Conservation (phyloP, 495 filamentous ascomycete genomes). For the Penicillium ucsense region DNA sequence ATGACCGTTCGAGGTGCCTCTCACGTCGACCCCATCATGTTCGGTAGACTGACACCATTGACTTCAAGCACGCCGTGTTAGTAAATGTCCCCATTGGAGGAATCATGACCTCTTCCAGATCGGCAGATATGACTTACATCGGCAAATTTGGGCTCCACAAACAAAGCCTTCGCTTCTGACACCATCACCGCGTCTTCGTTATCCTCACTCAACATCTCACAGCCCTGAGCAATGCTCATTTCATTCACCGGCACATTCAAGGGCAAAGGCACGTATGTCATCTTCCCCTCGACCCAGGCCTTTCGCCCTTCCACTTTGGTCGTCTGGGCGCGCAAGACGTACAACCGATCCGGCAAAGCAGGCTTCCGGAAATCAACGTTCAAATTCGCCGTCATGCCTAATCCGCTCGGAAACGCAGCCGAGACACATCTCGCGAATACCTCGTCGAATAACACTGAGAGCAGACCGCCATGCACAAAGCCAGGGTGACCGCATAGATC, state of each 20-base stretch:
- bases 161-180: slow-evolving; percentile 71
- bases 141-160: slow-evolving; percentile 78
- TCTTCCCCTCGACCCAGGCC: slow-evolving; percentile 31
- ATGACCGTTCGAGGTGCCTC: background rate
- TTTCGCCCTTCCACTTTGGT: slow-evolving; percentile 31
- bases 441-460: slow-evolving; percentile 33
- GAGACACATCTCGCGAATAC: slow-evolving; percentile 33
- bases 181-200: slow-evolving; percentile 51
- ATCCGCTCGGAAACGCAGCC: slow-evolving; percentile 26
- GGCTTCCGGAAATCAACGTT: slow-evolving; percentile 54
- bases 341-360: slow-evolving; percentile 51
- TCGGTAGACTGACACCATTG: slow-evolving; percentile 31
- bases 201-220: slow-evolving; percentile 19
- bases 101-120: background rate
- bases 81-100: background rate
- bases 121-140: slow-evolving; percentile 35
- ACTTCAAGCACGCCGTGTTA: slow-evolving; percentile 15
- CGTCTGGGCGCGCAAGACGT: slow-evolving; percentile 48
- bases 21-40: slow-evolving; percentile 5
- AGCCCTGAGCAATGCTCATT: slow-evolving; percentile 3
- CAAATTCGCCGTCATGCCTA: slow-evolving; percentile 55
- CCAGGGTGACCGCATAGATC: slow-evolving; percentile 32
- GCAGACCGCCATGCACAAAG: slow-evolving; percentile 31
- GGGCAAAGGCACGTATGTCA: slow-evolving; percentile 21
- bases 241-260: slow-evolving; percentile 2